Conservation (phyloP, 495 filamentous ascomycete genomes). For the Talaromyces nanjingensis region DNA sequence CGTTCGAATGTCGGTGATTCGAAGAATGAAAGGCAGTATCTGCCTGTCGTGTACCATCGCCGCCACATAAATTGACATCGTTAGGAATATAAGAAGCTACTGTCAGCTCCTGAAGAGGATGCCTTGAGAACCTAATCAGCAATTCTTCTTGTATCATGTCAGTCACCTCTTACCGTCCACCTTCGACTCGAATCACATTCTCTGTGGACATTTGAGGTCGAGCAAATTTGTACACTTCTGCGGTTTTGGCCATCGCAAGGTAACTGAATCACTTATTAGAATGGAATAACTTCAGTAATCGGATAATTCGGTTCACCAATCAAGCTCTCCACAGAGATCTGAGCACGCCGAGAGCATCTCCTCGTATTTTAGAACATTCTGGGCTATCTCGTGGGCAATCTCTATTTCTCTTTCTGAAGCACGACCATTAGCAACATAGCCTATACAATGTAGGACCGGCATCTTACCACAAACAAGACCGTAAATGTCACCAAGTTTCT, state of each 20-base stretch:
- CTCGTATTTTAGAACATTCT: conserved; percentile 65
- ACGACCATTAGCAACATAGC: conserved; percentile 1
- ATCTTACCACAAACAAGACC: conserved; percentile 68
- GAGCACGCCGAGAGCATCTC: conserved; percentile 58
- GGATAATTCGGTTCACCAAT: conserved; percentile 39
- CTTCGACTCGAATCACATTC: conserved; percentile 71
- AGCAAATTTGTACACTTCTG: conserved; percentile 63
- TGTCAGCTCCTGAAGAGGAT: conserved; percentile 82
- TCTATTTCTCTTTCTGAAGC: conserved; percentile 80
- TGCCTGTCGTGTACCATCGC: conserved; percentile 19
- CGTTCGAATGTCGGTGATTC: conserved; percentile 8
- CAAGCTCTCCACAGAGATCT: conserved; percentile 77
- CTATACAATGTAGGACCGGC: background rate
- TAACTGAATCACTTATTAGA: conserved; percentile 44
- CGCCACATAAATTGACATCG: conserved; percentile 64
- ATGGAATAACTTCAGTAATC: background rate
- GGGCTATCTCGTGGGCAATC: conserved; percentile 72
- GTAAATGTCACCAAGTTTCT: conserved; percentile 77
- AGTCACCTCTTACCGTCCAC: conserved; percentile 53
- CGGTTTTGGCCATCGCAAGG: conserved; percentile 73
- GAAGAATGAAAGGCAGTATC: background rate
- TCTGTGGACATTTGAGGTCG: conserved; percentile 62
- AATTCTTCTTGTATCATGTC: background rate
- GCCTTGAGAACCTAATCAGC: conserved; percentile 33
- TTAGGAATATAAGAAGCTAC: conserved; percentile 86